Evolutionary conservation across 176 grass and related monocot species (phyloP).

Genomic region (Oryza meyeriana): DNA sequence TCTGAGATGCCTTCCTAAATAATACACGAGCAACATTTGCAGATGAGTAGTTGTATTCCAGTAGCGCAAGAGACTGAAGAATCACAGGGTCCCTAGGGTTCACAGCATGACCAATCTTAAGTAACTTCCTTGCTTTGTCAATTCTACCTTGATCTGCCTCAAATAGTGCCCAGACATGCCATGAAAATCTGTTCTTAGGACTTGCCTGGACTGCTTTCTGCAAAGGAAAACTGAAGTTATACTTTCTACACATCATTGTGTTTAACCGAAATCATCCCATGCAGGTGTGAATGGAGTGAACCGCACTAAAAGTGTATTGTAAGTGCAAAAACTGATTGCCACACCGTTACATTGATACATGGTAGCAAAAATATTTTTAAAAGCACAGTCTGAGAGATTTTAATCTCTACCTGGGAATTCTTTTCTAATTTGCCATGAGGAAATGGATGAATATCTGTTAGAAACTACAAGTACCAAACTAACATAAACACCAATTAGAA

Average conservation of each 20-base stretch:
- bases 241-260: neutral
- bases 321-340: neutral
- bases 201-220: conserved; percentile 91
- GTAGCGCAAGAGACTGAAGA: conserved; percentile 86
- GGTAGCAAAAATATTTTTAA: neutral
- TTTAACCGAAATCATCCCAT: neutral
- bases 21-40: conserved; percentile 68
- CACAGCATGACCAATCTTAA: conserved; percentile 92
- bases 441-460: neutral
- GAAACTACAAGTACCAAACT: neutral
- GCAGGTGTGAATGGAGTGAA: neutral
- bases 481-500: conserved; percentile 15
- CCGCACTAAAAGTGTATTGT: neutral
- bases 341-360: neutral
- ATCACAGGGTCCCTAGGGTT: conserved; percentile 94
- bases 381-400: neutral
- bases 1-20: conserved; percentile 86
- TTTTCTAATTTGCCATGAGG: conserved; percentile 4
- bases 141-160: conserved; percentile 72
- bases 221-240: conserved; percentile 26
- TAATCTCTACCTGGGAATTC: neutral
- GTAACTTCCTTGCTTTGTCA: conserved; percentile 85
- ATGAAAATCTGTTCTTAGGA: conserved; percentile 96
- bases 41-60: conserved; percentile 83
- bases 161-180: conserved; percentile 97